Conservation (phyloP, 2,329 filamentous ascomycete species). For the Diaporthe australafricana region DNA sequence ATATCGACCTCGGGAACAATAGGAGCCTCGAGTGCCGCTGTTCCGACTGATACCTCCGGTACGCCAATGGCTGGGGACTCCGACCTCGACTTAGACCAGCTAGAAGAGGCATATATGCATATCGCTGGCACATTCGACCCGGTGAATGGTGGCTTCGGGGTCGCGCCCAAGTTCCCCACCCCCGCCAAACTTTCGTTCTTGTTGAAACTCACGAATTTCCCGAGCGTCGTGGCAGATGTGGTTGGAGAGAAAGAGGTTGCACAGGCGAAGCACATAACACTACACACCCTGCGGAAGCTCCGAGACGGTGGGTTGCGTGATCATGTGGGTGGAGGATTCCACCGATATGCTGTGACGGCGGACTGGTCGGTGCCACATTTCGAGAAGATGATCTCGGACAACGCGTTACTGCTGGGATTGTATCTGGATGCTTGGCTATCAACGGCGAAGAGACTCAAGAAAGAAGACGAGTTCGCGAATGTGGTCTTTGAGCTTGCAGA, state of each 20-base stretch:
- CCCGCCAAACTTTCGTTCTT: conserved; percentile 88
- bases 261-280: conserved; percentile 80
- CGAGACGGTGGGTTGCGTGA: conserved; percentile 66
- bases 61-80: conserved; percentile 56
- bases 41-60: conserved; percentile 33
- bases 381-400: conserved; percentile 96
- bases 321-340: conserved; percentile 67
- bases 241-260: conserved; percentile 84
- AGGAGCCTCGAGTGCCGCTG: conserved; percentile 44
- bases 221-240: conserved; percentile 81
- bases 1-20: conserved; percentile 45
- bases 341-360: conserved; percentile 86
- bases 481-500: conserved; percentile 84
- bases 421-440: conserved; percentile 89
- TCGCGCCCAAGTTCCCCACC: conserved; percentile 89
- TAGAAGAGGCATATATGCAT: conserved; percentile 89
- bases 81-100: conserved; percentile 85
- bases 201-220: conserved; percentile 78
- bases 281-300: conserved; percentile 84
- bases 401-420: conserved; percentile 84
- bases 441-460: conserved; percentile 43
- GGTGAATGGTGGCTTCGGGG: conserved; percentile 82
- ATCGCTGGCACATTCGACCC: conserved; percentile 85
- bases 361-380: conserved; percentile 97
- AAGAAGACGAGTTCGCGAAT: conserved; percentile 78